These are phyloP conservation scores for Globisporangium irregulare DNA, from an alignment of 352 stramenopile genomes.

Conservation along the genomic window DNA sequence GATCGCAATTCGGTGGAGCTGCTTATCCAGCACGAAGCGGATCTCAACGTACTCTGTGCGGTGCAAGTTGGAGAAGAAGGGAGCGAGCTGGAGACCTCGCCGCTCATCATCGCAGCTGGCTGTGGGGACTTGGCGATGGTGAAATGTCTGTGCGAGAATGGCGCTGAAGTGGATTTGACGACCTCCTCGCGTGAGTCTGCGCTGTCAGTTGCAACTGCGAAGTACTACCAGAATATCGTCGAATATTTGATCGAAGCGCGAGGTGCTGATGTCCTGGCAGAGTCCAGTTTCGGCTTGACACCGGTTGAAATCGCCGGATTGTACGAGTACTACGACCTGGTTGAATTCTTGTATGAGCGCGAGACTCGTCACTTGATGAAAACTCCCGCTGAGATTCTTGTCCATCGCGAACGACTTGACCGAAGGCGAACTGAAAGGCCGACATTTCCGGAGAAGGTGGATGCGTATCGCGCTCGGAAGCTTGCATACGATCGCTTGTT, in stretches of 20 bases:
- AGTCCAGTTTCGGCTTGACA: not conserved
- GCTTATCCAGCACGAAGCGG: not conserved
- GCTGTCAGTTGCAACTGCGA: not conserved
- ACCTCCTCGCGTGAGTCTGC: not conserved
- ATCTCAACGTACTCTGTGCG: not conserved
- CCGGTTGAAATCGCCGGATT: not conserved
- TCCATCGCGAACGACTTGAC: not conserved
- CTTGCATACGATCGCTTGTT: not conserved
- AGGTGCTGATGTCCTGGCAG: not conserved
- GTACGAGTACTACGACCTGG: not conserved
- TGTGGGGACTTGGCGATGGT: not conserved
- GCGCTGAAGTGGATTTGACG: not conserved
- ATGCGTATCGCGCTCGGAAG: not conserved
- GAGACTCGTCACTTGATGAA: not conserved
- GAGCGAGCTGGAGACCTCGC: conserved; percentile 1
- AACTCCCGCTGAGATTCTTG: not conserved
- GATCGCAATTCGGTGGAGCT: not conserved
- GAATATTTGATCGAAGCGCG: not conserved
- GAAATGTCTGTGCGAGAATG: not conserved
- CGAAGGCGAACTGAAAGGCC: not conserved
- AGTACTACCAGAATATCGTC: not conserved
- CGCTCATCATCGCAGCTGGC: conserved; percentile 3
- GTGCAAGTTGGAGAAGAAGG: not conserved
- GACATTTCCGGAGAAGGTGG: not conserved
- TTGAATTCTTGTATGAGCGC: not conserved